Conservation (phyloP, 139 green algal species). For the Chlorella sp. region DNA sequence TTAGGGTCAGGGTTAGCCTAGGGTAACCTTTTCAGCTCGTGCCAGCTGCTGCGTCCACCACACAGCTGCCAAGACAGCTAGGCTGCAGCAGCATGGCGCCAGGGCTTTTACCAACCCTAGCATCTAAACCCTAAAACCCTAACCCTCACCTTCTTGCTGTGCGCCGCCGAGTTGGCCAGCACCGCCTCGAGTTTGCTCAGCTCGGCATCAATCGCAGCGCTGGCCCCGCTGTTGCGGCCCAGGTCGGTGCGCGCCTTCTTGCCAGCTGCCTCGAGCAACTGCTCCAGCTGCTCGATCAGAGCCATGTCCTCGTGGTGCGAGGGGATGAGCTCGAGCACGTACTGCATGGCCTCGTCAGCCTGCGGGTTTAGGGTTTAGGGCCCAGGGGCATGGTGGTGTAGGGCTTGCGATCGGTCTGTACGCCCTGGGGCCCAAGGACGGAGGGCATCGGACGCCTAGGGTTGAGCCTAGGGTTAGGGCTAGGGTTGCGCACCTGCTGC, state of each 20-base stretch:
- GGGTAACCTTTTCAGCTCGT: too few species aligned
- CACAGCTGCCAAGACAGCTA: too few species aligned
- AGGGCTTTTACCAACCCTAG: too few species aligned
- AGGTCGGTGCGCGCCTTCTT: constrained; percentile 30
- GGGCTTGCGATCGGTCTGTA: too few species aligned
- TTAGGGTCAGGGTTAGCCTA: too few species aligned
- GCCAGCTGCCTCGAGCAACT: constrained; percentile 24
- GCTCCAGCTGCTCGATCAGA: constrained; percentile 43
- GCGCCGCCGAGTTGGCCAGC: neutral
- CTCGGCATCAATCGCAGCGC: neutral
- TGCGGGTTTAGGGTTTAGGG: neutral
- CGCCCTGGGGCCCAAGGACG: too few species aligned
- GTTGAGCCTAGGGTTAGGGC: too few species aligned
- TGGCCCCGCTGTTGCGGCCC: constrained; percentile 7
- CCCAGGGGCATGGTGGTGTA: neutral
- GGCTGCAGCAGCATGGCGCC: too few species aligned
- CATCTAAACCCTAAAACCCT: too few species aligned
- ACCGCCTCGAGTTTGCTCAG: constrained; percentile 20
- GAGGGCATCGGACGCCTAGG: too few species aligned
- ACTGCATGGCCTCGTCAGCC: constrained; percentile 26
- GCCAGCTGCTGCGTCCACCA: too few species aligned
- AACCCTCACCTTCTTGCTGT: neutral
- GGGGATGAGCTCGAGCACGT: constrained; percentile 37
- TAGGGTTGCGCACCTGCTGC: too few species aligned
- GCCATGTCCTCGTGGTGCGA: constrained; percentile 45